Percentiles rank a stretch among this genome's conserved stretches.
Evolutionary conservation across 2,329 filamentous ascomycete genomes (phyloP).

Genomic region (Hortaea werneckii): DNA sequence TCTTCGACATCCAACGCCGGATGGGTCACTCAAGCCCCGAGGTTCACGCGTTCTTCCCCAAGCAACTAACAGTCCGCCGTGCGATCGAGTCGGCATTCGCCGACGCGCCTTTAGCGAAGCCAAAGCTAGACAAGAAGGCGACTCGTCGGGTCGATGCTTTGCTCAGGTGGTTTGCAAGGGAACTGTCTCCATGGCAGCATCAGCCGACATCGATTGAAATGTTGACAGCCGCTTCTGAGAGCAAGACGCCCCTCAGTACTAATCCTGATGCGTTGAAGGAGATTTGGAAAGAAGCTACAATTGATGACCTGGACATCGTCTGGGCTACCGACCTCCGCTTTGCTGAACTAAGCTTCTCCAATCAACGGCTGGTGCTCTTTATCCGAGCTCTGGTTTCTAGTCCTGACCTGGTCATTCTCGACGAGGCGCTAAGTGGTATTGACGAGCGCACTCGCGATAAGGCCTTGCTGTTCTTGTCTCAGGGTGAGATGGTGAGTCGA

Average conservation of each 20-base stretch:
- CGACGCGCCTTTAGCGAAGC: constrained; percentile 68
- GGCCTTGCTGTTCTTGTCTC: constrained; percentile 67
- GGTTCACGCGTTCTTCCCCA: constrained; percentile 86
- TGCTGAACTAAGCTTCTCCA: constrained; percentile 65
- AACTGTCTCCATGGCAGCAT: constrained; percentile 51
- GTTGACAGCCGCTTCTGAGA: constrained; percentile 4
- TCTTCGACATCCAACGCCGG: constrained; percentile 83
- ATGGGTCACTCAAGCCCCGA: constrained; percentile 93
- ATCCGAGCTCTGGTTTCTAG: constrained; percentile 42
- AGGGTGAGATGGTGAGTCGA: constrained; percentile 27
- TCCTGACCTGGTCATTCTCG: constrained; percentile 40
- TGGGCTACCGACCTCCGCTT: constrained; percentile 64
- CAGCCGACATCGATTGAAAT: constrained; percentile 5
- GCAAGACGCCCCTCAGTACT: constrained; percentile 7
- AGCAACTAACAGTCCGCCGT: constrained; percentile 59
- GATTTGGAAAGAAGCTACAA: constrained; percentile 10
- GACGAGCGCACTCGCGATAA: constrained; percentile 62
- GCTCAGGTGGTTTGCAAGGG: constrained; percentile 66
- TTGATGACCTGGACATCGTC: constrained; percentile 24
- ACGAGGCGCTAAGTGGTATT: constrained; percentile 43
- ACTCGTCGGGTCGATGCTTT: constrained; percentile 55
- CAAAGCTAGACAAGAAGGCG: constrained; percentile 51
- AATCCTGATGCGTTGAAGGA: constrained; percentile 1
- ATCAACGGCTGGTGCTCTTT: constrained; percentile 78
- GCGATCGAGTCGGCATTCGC: constrained; percentile 82